Evolutionary conservation across 2,329 filamentous ascomycete species (phyloP).

Genomic region (Sordariomycetes sp.): DNA sequence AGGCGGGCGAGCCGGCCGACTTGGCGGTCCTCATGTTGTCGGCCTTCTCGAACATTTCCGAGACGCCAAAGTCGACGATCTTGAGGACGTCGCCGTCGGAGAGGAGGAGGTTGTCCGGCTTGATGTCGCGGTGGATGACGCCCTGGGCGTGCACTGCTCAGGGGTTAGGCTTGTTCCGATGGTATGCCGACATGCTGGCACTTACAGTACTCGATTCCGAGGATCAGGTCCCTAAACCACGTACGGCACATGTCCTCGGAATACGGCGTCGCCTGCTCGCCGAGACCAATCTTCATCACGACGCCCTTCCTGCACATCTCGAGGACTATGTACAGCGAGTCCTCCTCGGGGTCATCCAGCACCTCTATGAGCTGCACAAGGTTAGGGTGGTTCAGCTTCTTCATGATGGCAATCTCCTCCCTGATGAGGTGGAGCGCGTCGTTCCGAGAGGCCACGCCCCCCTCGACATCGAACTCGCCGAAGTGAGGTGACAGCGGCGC

Average conservation of each 20-base stretch:
- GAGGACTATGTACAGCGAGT: slow-evolving; percentile 96
- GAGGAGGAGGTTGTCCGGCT: slow-evolving; percentile 89
- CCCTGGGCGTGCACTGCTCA: slow-evolving; percentile 76
- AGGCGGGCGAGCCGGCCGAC: slow-evolving; percentile 88
- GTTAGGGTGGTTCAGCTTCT: slow-evolving; percentile 91
- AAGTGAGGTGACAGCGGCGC: slow-evolving; percentile 16
- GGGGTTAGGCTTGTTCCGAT: slow-evolving; percentile 8
- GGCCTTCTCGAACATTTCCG: slow-evolving; percentile 88
- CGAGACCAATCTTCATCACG: slow-evolving; percentile 90
- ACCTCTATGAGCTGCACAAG: slow-evolving; percentile 91
- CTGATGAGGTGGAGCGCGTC: slow-evolving; percentile 78
- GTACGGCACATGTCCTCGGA: slow-evolving; percentile 69
- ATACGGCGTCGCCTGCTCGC: slow-evolving; percentile 73
- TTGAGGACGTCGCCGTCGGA: slow-evolving; percentile 91
- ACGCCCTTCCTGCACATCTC: slow-evolving; percentile 99
- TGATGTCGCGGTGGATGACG: slow-evolving; percentile 93
- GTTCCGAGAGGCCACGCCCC: slow-evolving; percentile 21
- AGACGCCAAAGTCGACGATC: slow-evolving; percentile 97
- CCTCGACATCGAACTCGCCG: slow-evolving; percentile 6
- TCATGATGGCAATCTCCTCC: slow-evolving; percentile 98
- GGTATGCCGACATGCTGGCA: slow-evolving; percentile 10
- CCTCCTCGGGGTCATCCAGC: slow-evolving; percentile 86
- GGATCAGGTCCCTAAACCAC: slow-evolving; percentile 90
- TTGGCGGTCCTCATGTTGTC: slow-evolving; percentile 85
- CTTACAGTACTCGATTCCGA: slow-evolving; percentile 87